Conservation (phyloP, 164 flowering plant species). For the Piper longum region DNA sequence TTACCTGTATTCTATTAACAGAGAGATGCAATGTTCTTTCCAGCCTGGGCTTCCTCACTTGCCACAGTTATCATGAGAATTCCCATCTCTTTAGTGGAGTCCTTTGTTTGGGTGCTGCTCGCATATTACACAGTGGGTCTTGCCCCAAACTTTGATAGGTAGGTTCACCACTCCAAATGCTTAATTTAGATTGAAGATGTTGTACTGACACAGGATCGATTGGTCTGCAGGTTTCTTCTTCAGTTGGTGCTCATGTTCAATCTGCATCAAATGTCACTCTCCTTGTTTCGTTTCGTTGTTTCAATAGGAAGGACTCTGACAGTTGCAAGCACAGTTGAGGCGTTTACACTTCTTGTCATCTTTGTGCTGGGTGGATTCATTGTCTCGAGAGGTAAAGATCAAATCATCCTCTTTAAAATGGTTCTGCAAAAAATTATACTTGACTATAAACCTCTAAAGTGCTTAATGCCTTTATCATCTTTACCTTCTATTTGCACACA, state of each 20-base stretch:
- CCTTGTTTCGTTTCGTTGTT: conserved; percentile 40
- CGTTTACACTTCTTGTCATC: conserved; percentile 27
- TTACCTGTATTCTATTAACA: conserved; percentile 36
- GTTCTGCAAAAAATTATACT: no score
- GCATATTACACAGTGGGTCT: conserved; percentile 51
- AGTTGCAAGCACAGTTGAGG: conserved; percentile 48
- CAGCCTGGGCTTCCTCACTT: conserved; percentile 48
- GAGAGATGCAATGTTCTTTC: conserved; percentile 29
- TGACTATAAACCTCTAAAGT: background rate
- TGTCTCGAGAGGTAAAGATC: conserved; percentile 40
- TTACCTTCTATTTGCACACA: background rate
- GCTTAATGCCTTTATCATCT: background rate
- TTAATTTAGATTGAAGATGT: background rate
- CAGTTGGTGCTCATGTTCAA: conserved; percentile 35
- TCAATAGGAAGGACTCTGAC: conserved; percentile 39
- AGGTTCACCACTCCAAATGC: background rate
- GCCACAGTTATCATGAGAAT: conserved; percentile 46
- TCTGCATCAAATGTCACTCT: conserved; percentile 42
- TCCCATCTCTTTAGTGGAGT: conserved; percentile 42
- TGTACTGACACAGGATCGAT: background rate
- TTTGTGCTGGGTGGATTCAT: conserved; percentile 51
- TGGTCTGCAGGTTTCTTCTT: conserved; percentile 30
- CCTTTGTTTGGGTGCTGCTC: conserved; percentile 29
- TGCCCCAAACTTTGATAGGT: conserved; percentile 52
- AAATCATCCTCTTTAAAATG: background rate